Evolutionary conservation across 139 green algal genomes (phyloP).

Genomic region (Coelastrella sp.): DNA sequence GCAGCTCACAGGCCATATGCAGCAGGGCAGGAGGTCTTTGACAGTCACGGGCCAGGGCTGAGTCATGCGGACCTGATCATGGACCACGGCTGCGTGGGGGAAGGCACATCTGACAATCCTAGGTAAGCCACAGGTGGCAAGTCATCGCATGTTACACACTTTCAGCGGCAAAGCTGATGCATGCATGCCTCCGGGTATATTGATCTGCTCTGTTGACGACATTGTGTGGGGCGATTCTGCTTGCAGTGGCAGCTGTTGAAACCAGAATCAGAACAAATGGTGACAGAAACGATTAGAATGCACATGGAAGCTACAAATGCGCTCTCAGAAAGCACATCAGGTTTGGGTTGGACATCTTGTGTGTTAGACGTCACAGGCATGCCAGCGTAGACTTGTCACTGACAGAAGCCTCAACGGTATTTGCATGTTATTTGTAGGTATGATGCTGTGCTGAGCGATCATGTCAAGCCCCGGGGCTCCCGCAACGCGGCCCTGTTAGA

Average conservation of each 20-base stretch:
- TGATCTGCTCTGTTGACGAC: no score
- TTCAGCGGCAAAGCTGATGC: neutral
- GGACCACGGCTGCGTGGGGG: slow-evolving; percentile 68
- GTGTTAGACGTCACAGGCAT: no score
- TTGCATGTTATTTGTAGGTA: slow-evolving; percentile 1
- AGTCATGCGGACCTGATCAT: slow-evolving; percentile 64
- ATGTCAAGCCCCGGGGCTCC: slow-evolving; percentile 1
- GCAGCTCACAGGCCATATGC: slow-evolving; percentile 18
- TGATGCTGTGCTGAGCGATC: slow-evolving; percentile 1
- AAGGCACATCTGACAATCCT: neutral
- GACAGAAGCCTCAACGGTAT: no score
- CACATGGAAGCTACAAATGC: no score
- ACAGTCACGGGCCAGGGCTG: slow-evolving; percentile 63
- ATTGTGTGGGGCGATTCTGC: no score
- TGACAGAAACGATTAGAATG: no score
- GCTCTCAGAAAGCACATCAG: no score
- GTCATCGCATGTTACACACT: neutral
- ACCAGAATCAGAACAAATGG: no score
- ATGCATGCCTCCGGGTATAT: no score
- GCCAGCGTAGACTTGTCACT: no score
- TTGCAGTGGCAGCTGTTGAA: no score
- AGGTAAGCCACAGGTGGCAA: neutral
- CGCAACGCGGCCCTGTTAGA: slow-evolving; percentile 56
- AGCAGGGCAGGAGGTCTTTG: slow-evolving; percentile 57
- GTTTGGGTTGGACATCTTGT: no score